Percentiles rank a stretch among this genome's conserved stretches.
Evolutionary conservation across 306 rosid genomes (phyloP).

Genomic region (Dalbergia cultrata): DNA sequence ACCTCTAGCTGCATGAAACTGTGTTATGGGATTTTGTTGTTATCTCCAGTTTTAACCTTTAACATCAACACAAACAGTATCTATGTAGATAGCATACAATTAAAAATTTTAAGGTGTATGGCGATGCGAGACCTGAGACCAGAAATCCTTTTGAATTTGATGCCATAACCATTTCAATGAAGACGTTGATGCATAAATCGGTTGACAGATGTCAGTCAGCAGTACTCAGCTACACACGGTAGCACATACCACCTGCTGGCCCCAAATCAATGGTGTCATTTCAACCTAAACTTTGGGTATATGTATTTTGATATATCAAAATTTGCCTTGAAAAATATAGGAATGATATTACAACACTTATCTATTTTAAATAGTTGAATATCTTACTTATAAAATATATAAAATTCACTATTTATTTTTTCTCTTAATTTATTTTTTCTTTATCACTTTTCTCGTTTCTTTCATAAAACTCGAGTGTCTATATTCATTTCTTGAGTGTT

Average conservation of each 20-base stretch:
- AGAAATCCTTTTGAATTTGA: conserved; percentile 3
- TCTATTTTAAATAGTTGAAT: no score
- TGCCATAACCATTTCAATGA: conserved; percentile 27
- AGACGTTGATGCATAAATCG: not conserved
- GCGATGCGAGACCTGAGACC: conserved; percentile 3
- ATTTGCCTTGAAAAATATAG: no score
- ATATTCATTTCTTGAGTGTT: no score
- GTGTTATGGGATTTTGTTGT: conserved; percentile 27
- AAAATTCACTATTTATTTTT: no score
- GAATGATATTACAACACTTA: no score
- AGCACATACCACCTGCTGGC: not conserved
- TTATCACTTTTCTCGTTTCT: no score
- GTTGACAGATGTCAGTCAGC: conserved; percentile 11
- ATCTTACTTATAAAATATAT: no score
- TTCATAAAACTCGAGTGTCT: no score
- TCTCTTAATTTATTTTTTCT: no score
- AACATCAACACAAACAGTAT: not conserved
- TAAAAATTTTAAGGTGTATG: not conserved
- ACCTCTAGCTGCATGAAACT: conserved; percentile 14
- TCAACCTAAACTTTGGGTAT: no score
- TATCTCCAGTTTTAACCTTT: conserved; percentile 13
- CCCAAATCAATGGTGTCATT: no score
- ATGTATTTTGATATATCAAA: no score
- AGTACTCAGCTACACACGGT: conserved; percentile 4
- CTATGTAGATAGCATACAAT: not conserved